phyloP scores from a whole-genome alignment of 2,329 filamentous ascomycete species.

The Nemania sp. region DNA sequence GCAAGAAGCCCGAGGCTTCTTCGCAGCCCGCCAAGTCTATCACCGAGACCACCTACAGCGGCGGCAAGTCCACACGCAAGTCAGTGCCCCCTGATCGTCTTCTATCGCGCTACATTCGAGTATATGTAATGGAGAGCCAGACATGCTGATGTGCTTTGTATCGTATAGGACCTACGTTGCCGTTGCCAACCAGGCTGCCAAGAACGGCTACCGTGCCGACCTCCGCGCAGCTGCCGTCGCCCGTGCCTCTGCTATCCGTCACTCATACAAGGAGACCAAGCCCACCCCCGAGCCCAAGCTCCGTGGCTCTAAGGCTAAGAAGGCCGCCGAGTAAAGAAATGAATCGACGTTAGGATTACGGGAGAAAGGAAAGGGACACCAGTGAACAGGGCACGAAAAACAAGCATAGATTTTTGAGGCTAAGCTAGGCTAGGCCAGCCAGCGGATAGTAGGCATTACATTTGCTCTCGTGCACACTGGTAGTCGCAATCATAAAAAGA shows the following conservation, averaged over 20 bases:
- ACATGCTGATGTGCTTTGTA: conserved; percentile 20
- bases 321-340: conserved; percentile 67
- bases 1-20: conserved; percentile 81
- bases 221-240: conserved; percentile 82
- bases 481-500: conserved; percentile 44
- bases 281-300: conserved; percentile 77
- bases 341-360: conserved; percentile 22
- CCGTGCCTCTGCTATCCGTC: conserved; percentile 87
- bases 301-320: conserved; percentile 82
- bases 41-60: conserved; percentile 75
- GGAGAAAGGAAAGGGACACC: conserved; percentile 33
- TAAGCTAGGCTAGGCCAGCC: conserved; percentile 38
- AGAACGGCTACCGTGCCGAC: conserved; percentile 86
- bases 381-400: conserved; percentile 35
- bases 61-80: conserved; percentile 83
- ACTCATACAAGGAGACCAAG: conserved; percentile 83
- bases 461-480: conserved; percentile 40
- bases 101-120: not conserved
- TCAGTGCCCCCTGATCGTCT: conserved; percentile 61
- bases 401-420: conserved; percentile 35
- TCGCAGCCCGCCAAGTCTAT: conserved; percentile 79
- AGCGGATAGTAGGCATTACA: conserved; percentile 40
- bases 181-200: conserved; percentile 84
- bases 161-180: conserved; percentile 82
- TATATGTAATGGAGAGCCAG: conserved; percentile 9